Evolutionary conservation across 2,329 filamentous ascomycete genomes (phyloP).

Genomic region (Apiospora arundinis): DNA sequence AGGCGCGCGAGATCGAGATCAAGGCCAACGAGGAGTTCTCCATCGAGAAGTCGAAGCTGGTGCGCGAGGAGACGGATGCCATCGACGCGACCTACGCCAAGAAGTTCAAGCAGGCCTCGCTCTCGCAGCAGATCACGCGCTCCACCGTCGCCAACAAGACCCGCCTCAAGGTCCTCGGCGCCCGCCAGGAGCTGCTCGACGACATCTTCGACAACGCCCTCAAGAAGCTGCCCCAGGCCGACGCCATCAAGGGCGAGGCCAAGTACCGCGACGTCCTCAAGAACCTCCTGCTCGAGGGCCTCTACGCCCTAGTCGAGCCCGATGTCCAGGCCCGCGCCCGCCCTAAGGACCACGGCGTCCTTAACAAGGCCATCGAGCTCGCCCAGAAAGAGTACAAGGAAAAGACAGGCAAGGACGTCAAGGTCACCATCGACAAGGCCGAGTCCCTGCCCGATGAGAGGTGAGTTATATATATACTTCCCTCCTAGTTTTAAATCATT

Average conservation of each 20-base stretch:
- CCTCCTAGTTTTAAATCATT: background rate
- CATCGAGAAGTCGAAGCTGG: slow-evolving; percentile 98
- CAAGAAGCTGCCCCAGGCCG: slow-evolving; percentile 67
- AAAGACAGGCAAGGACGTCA: slow-evolving; percentile 71
- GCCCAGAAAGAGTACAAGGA: slow-evolving; percentile 87
- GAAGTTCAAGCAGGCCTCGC: slow-evolving; percentile 98
- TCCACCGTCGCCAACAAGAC: slow-evolving; percentile 97
- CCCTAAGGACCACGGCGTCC: slow-evolving; percentile 77
- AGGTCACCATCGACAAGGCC: slow-evolving; percentile 77
- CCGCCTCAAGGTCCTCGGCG: slow-evolving; percentile 83
- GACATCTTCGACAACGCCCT: slow-evolving; percentile 83
- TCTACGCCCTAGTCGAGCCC: slow-evolving; percentile 85
- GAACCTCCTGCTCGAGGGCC: slow-evolving; percentile 84
- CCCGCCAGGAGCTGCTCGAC: slow-evolving; percentile 90
- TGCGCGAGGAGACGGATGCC: slow-evolving; percentile 89
- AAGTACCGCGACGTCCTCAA: slow-evolving; percentile 81
- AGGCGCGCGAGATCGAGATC: slow-evolving; percentile 95
- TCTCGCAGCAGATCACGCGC: slow-evolving; percentile 98
- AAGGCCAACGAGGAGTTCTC: slow-evolving; percentile 99
- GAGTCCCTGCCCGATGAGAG: slow-evolving; percentile 80
- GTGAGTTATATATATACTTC: slow-evolving; percentile 64
- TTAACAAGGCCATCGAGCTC: slow-evolving; percentile 79
- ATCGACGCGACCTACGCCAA: slow-evolving; percentile 96
- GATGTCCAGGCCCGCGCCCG: slow-evolving; percentile 77
- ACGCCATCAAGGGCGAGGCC: slow-evolving; percentile 69